Evolutionary conservation across 306 rosid species (phyloP).

Genomic region (Heteromeles arbutifolia): DNA sequence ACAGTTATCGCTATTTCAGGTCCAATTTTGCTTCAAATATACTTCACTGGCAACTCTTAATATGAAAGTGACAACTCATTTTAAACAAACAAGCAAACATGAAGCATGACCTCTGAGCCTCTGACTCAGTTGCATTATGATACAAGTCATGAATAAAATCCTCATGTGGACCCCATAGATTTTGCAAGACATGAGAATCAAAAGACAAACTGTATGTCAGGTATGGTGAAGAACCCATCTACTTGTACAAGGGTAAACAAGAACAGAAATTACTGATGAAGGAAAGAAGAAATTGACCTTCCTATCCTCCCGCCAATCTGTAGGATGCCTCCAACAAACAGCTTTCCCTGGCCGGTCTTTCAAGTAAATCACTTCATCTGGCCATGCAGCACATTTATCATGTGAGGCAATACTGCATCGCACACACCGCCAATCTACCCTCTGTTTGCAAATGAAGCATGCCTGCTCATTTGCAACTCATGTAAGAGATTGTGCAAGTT

Average conservation of each 20-base stretch:
- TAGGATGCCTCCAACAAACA: constrained; percentile 87
- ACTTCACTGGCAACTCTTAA: background rate
- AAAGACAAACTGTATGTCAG: background rate
- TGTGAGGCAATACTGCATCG: constrained; percentile 66
- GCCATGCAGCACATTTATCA: constrained; percentile 81
- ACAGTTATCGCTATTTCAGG: background rate
- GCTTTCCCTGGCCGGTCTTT: constrained; percentile 48
- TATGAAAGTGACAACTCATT: background rate
- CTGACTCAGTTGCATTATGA: background rate
- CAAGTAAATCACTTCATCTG: constrained; percentile 45
- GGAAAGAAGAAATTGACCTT: constrained; percentile 81
- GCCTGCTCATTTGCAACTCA: constrained; percentile 32
- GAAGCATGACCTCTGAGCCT: background rate
- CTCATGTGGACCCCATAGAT: background rate
- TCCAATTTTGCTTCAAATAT: background rate
- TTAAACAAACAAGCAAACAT: background rate
- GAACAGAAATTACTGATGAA: constrained; percentile 23
- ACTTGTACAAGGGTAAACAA: background rate
- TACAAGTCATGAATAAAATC: background rate
- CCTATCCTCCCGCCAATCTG: constrained; percentile 64
- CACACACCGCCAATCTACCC: constrained; percentile 52
- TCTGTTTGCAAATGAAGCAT: constrained; percentile 73
- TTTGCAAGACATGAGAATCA: background rate
- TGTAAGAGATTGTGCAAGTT: background rate
- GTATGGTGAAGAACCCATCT: background rate